Evolutionary conservation across 495 filamentous ascomycete genomes (phyloP), one percentile per base, ranked within the genome.

Genomic region (Aspergillus avenaceus): DNA sequence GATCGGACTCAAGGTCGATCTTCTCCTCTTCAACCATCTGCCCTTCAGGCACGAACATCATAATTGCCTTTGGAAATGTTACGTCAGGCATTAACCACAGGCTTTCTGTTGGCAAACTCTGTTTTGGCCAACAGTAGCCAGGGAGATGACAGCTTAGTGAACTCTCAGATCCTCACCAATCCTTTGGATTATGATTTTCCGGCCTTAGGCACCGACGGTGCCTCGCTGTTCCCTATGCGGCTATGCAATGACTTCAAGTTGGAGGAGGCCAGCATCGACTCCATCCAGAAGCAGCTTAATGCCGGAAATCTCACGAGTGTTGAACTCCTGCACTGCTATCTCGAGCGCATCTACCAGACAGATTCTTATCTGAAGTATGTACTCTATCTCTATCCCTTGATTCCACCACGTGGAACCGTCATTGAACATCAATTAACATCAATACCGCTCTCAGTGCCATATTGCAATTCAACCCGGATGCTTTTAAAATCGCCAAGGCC

Each of bases 401-500:
- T 23, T 31, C 5, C 18, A 22, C 21, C 26, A 25, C n/a, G 34
- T 38, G 34, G 11, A 6, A 22, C 23, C 27, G 24, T 25, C 8
- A 2, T n/a, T n/a, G n/a, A n/a, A n/a, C n/a, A n/a, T n/a, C n/a
- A n/a, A n/a, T 42, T 19, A 8, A 6, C 22, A 8, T n/a, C 11
- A 34, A 23, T 24, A 32, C 36, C 13, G 13, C 31, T 12, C 11
- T 14, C 13, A 79, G 78, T 52, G 72, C 81, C 13, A 62, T 86
- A 23, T 59, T 87, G 41, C 73, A 85, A 56, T 47, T 79, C 22
- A 87, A 86, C 64, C 84, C 85, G 0, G 81, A 86, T 62, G 76
- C 70, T 3, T 61, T 80, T 41, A 23, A 63, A 11, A 84, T 84
- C 57, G 86, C 86, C 6, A 64, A 70, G 7, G 50, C 58, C 25